Evolutionary conservation across 2,329 filamentous ascomycete genomes (phyloP), one percentile per base, ranked within the genome.

Genomic region (Phialocephala sp.): DNA sequence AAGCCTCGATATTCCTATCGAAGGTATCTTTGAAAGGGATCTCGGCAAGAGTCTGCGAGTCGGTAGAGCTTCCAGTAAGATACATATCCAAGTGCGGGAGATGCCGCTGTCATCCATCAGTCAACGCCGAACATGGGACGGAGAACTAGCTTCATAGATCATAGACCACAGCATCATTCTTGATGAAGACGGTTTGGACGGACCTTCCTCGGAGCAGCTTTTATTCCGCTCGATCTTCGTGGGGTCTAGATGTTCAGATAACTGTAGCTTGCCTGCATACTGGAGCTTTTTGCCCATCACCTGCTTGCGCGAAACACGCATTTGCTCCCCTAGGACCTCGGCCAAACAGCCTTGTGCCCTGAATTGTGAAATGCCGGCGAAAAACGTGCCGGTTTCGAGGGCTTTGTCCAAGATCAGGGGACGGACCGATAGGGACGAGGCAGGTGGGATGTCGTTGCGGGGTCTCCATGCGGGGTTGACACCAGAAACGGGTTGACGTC

Each of bases 351-450:
- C 22, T 50, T 9, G 8, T 20, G 50, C 24, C 50, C 22, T 32
- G 15, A 12, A 5, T 6, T 20, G 22, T 43, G 27, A 27, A 24
- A 43, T 47, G 57, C 50, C 27, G 57, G 57, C 20, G 54, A 14
- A 59, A 4, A 59, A 64, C 62, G 55, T 47, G 62, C 55, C 22
- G 18, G 5, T 35, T 6, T 8, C 4, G 24, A 36, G 22, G 39
- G 24, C 20, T 56, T 11, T n/a, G n/a, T 43, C 27, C 20, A 37
- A 43, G 9, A 45, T 60, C 14, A 20, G 41, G 52, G 66, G 43
- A 69, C 67, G 67, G 67, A 61, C 67, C 67, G 67, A 69, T 68
- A 65, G 58, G 61, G 59, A 27, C 37, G n/a, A 22, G 35, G 59
- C 11, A 20, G 52, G 36, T 57, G 55, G 32, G 55, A 56, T 35